Evolutionary conservation across 768 basidiomycete genomes (phyloP), one percentile per base, ranked within the genome.

Genomic region (Tylopilus subfusipes): DNA sequence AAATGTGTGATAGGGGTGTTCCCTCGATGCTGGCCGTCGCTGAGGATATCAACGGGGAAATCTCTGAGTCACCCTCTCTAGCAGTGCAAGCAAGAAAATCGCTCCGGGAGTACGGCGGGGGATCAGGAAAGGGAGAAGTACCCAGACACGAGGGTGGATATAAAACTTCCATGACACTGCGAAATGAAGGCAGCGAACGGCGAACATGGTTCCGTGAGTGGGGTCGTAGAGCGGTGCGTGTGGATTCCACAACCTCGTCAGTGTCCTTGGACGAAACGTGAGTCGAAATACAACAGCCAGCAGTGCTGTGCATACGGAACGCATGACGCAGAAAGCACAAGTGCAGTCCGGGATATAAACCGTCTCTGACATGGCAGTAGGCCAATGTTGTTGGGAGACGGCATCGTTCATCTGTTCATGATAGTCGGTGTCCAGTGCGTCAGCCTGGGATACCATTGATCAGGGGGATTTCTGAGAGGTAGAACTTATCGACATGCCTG

Each of bases 131-230:
- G 21, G 53, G 40, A 40, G 19, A 30, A 46, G 45, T 42, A 47
- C 45, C 57, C 44, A 53, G 34, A 54, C 58, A 63, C 18, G 64
- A 62, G 0, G 62, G 56, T 6, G 68, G 56, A 43, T 72, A 72
- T 12, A 72, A 39, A 6, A 69, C 56, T n/a, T 69, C 57, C 30
- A 67, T 50, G 31, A 70, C 40, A 34, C 55, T 63, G 22, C 54
- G 52, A 19, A 56, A 56, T 2, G 69, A 53, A 46, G 69, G 67
- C 39, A 67, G 24, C 8, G 42, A 44, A 27, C 8, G 4, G 3
- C 6, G 22, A 25, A 29, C 39, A 40, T 39, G 5, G n/a, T 24
- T 27, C 11, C n/a, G 55, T 9, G 54, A 42, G 22, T 5, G 19
- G 11, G 47, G 12, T 5, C 24, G 40, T 21, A 21, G n/a, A 9